Evolutionary conservation across 2,329 filamentous ascomycete genomes (phyloP), one percentile per base, ranked within the genome.

Genomic region (Alternaria infectoria): DNA sequence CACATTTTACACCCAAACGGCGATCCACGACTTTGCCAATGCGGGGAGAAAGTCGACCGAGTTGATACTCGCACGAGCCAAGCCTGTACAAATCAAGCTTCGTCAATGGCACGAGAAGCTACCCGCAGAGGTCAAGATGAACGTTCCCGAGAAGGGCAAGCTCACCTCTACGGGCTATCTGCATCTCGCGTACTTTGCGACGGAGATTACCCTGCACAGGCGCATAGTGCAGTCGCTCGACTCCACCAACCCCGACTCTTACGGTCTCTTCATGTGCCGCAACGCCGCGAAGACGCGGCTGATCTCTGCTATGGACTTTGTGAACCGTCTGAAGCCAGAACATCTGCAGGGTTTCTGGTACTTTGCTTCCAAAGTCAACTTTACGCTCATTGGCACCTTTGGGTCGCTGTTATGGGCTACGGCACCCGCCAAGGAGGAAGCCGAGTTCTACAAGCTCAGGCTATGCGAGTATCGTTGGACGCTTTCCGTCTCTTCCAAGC

Each of bases 301-400:
- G 32, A 97, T 97, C 75, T 96, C 92, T 21, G 93, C 94, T 67
- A 97, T 98, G 92, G 95, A 98, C 78, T 97, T 97, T 80, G 93
- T 97, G 72, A 97, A 97, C 81, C 90, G 95, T 0, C 87, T 98
- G 30, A 93, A 91, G 47, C 93, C 93, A 0, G 88, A 90, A 36
- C 94, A 98, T 73, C 86, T 97, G 28, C 89, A 91, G n/a, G 88
- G 93, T 0, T 97, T 97, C 81, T 98, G 95, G 95, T 94, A 92
- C 77, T 95, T 94, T 76, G 90, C 92, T 2, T 93, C 91, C 44
- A 92, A 93, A 74, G 92, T 91, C 40, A 97, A 97, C 80, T 97
- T 98, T 81, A 94, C 95, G 0, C 86, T 98, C 11, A 97, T 98
- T 73, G 94, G 93, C 59, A 97, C 94, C 0, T 98, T 98, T 77